Base-by-base conservation (phyloP, 176 grass and related monocot genomes). In the Stipa capillata region DNA sequence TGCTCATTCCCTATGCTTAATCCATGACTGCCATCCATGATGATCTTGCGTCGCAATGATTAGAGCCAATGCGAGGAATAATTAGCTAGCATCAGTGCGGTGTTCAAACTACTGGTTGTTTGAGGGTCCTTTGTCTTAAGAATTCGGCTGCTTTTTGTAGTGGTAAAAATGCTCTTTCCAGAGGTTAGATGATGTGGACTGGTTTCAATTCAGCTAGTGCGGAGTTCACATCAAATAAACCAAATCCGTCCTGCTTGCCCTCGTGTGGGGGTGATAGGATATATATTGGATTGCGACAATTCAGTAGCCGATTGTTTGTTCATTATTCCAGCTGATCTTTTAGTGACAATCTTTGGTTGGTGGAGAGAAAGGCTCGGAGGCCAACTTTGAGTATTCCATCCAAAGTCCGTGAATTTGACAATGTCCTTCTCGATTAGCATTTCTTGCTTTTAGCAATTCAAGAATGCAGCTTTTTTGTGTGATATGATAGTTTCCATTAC, bases 161-260 rank as follows among this genome's bases (percentile, higher is more conserved):
- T 47, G 55, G 74, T 69, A 83, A 21, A 79, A 65, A 14, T 79
- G 72, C 44, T 72, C 23, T 83, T 83, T 83, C 39, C 6, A 31
- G 37, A 58, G 58, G 74, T 13, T 73, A 62, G 45, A 10, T 15
- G 74, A 79, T 66, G 37, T 54, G 31, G 73, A 73, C 39, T 16
- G 37, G 29, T 78, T 79, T 66, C 60, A 36, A 23, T 88, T 37
- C 48, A 64, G 65, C 8, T 77, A 78, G 74, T 88, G 80, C 35
- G 16, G 40, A 55, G 48, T 66, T 79, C 67, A 83, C 74, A 83
- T 84, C 74, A 83, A 48, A 5, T 29, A 27, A 78, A 48, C 55
- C n/a, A 44, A 72, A 74, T 66, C 40, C 8, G 23, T 62, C 43
- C 34, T 40, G 37, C 20, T 59, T 85, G 74, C 23, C 32, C 57